Evolutionary conservation across 331 rosid species (phyloP).

Genomic region (Arachis monticola): DNA sequence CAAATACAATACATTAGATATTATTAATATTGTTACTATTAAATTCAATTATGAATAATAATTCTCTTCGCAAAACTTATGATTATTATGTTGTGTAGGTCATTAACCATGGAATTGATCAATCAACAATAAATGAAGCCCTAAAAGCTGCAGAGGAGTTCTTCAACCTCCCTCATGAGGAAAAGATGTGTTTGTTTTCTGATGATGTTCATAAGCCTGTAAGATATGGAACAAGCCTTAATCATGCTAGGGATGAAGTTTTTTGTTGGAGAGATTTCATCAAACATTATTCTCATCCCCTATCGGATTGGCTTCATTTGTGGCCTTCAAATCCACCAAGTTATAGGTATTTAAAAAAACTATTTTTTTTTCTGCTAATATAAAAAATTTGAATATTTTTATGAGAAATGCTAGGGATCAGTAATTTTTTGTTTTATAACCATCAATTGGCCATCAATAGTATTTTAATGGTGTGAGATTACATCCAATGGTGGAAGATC

Average conservation of each 20-base stretch:
- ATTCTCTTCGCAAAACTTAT: not conserved
- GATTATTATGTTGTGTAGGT: conserved; percentile 17
- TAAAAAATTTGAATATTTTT: too few species aligned
- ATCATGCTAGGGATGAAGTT: conserved; percentile 41
- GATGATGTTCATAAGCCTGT: conserved; percentile 41
- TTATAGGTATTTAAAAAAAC: conserved; percentile 27
- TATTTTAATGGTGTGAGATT: too few species aligned
- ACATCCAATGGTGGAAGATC: too few species aligned
- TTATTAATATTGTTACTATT: not conserved
- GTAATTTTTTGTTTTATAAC: too few species aligned
- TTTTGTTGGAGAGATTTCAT: conserved; percentile 46
- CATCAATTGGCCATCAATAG: too few species aligned
- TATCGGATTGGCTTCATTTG: conserved; percentile 39
- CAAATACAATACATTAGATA: not conserved
- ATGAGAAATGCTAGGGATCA: too few species aligned
- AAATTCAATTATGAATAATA: not conserved
- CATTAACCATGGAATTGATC: conserved; percentile 40
- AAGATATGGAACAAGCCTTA: conserved; percentile 44
- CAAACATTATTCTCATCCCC: conserved; percentile 42
- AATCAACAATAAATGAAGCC: conserved; percentile 30
- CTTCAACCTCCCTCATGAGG: conserved; percentile 42
- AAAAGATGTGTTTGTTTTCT: conserved; percentile 43
- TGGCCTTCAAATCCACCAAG: conserved; percentile 42
- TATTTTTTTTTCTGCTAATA: too few species aligned
- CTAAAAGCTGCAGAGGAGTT: conserved; percentile 29